Base-by-base conservation (phyloP, 176 grass and related monocot genomes). In the bread wheat (Triticum aestivum) region DNA sequence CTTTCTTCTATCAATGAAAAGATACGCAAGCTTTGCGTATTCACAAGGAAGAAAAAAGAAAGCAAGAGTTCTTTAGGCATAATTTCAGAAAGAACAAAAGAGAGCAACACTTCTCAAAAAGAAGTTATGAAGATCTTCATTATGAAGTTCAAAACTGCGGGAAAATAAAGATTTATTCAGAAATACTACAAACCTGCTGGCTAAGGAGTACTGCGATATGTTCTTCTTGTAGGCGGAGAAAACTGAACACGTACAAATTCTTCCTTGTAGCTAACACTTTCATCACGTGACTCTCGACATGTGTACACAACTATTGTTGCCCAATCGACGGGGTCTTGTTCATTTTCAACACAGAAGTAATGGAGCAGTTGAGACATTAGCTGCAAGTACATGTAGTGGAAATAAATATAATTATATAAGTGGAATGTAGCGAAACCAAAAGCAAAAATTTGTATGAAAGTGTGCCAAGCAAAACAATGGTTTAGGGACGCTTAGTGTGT, bases 351-450 rank as follows among this genome's bases (percentile, higher is more conserved):
- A 49, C 64, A 81, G 75, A 98, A 91, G 80, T 91, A 94, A 87
- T 92, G 93, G 64, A 98, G 88, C 75, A 98, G 79, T 69, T 94
- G 96, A 8, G 96, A 76, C 88, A 94, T 98, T 88, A 98, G 86
- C 96, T 98, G 93, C 56, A 52, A 52, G 49, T 52, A 86, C 9
- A 77, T 69, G 92, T 15, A 89, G 41, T 75, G 42, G 15, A 70
- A 39, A 21, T 38, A 86, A 14, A 73, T 54, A 13, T 69, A 52
- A 79, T 73, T 59, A 73, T 54, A 13, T 69, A 52, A 79, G 79
- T 59, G 17, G 86, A 4, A 78, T n/a, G 24, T 3, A 30, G 21
- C 13, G 13, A 71, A 66, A 47, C 42, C 24, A 77, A 81, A 85
- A 74, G 39, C 38, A 44, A 44, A 42, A 73, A 6, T 3, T n/a